A percentile compares a stretch with the other conserved stretches of the same genome.
phyloP scores from a whole-genome alignment of 306 rosid genomes.

The Trichosanthes cucumerina region DNA sequence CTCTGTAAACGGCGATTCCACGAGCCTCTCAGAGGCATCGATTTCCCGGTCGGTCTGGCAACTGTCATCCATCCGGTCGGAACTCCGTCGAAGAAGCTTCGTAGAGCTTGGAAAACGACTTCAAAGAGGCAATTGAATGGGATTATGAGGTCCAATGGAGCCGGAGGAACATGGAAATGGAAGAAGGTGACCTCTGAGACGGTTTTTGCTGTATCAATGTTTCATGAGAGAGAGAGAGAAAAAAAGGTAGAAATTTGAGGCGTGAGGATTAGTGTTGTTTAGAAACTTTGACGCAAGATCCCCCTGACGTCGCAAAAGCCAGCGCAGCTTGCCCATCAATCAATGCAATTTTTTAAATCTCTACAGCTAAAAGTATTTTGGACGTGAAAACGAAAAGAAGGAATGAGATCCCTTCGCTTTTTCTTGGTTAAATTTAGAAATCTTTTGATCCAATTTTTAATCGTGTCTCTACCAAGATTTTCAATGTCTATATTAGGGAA shows the following conservation, averaged over 20 bases:
- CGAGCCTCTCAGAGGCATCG: slow-evolving; percentile 14
- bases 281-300: neutral
- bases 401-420: neutral
- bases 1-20: neutral
- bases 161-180: neutral
- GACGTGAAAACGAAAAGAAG: neutral
- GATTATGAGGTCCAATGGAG: neutral
- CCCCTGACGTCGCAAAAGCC: slow-evolving; percentile 2
- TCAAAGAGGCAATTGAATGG: neutral
- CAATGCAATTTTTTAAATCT: neutral
- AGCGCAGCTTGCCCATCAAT: neutral
- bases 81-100: neutral
- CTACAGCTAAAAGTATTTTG: neutral
- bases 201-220: neutral
- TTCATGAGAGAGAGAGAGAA: neutral
- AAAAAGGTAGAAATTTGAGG: neutral
- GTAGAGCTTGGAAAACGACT: neutral
- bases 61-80: slow-evolving; percentile 2
- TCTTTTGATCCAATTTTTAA: no score
- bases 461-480: no score
- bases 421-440: neutral
- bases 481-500: no score
- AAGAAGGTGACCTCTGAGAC: neutral
- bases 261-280: neutral
- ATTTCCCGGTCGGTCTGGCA: neutral